Conservation (phyloP, 106 monocot species). For the Dendrobium nobile region DNA sequence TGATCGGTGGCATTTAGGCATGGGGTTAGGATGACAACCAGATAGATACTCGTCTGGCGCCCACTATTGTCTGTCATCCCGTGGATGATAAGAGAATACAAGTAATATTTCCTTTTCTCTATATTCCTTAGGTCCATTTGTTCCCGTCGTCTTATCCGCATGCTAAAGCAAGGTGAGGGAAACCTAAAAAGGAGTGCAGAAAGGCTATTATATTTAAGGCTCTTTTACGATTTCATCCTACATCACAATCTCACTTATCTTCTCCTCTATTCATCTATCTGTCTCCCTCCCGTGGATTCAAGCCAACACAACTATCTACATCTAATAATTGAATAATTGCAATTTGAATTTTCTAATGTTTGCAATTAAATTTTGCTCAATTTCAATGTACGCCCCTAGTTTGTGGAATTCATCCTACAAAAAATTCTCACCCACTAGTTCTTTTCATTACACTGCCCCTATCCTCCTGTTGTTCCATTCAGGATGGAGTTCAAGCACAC, state of each 20-base stretch:
- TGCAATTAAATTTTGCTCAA: too few relatives aligned
- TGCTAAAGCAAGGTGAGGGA: not conserved
- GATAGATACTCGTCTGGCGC: conserved; percentile 67
- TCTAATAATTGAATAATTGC: too few relatives aligned
- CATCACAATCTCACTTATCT: not conserved
- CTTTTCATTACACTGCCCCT: too few relatives aligned
- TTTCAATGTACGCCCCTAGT: too few relatives aligned
- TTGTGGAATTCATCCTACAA: not conserved
- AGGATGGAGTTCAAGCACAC: too few relatives aligned
- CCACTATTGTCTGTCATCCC: conserved; percentile 48
- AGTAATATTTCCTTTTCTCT: not conserved
- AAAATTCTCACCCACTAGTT: not conserved
- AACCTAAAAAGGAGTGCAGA: not conserved
- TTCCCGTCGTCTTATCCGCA: not conserved
- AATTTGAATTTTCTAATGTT: too few relatives aligned
- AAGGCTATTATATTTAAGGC: not conserved
- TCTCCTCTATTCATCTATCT: too few relatives aligned
- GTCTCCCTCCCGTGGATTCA: too few relatives aligned
- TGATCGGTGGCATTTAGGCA: conserved; percentile 46
- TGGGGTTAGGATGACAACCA: conserved; percentile 73
- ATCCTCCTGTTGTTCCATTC: too few relatives aligned
- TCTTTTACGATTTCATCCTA: not conserved
- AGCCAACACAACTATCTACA: too few relatives aligned
- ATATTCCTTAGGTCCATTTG: not conserved
- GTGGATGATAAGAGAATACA: conserved; percentile 24